Evolutionary conservation across 441 rosid species (phyloP), one percentile per base, ranked within the genome.

Genomic region (Capsella rubella): DNA sequence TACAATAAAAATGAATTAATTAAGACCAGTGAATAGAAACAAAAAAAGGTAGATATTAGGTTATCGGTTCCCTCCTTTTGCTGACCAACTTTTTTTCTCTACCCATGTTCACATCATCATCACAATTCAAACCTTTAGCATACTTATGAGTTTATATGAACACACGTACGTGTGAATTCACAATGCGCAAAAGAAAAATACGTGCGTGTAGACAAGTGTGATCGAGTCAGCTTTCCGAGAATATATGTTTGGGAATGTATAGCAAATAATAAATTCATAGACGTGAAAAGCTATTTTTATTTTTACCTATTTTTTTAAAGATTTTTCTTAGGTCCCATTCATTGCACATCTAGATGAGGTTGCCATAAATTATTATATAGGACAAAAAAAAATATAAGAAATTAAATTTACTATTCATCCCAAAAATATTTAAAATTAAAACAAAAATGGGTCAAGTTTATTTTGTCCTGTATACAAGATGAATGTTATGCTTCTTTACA

Each of bases 41-140:
- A 69, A 69, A 70, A 70, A 21, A 29, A 39, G 58, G 54, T 29
- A 69, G 66, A 63, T 56, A 42, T 76, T 76, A 69, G 75, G 75
- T 64, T 63, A 76, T 70, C 75, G 50, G 60, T 76, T 69, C 14
- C 21, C 54, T 47, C 50, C 70, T 69, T 45, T 69, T 45, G 66
- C 54, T 76, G 75, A 76, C 79, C 75, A 63, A 63, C 35, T 75
- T 69, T 69, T 75, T 69, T 70, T 37, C 54, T 70, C 61, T 15
- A 76, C 18, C 27, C 2, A 63, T 57, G 79, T 64, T 76, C 75
- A 76, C 71, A 76, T 63, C 71, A 76, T 63, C 52, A 51, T 34
- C 9, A 34, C 1, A 34, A 2, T 12, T 31, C 62, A 54, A 50
- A 47, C 0, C 37, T 21, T 21, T 11, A 7, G 8, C 18, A 52